phyloP scores from a whole-genome alignment of 768 basidiomycete genomes.

The Leccinum pellstonianum region DNA sequence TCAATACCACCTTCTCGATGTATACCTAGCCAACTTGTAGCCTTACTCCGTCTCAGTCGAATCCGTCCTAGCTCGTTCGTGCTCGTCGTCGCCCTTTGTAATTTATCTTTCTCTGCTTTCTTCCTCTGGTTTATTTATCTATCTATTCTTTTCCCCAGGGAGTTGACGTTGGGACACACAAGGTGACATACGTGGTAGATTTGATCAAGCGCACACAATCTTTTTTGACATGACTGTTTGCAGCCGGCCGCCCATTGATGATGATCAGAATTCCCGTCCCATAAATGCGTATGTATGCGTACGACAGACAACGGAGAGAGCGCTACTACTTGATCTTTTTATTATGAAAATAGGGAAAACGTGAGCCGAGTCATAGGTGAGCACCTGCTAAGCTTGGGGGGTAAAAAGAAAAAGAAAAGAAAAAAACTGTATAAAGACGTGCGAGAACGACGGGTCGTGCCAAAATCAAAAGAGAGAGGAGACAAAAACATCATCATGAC shows the following conservation, averaged over 20 bases:
- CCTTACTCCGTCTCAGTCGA: constrained; percentile 24
- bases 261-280: neutral
- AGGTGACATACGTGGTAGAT: neutral
- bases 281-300: constrained; percentile 1
- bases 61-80: neutral
- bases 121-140: neutral
- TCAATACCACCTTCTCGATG: constrained; percentile 26
- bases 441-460: neutral
- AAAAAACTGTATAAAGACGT: constrained; percentile 3
- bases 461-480: neutral
- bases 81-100: neutral
- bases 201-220: neutral
- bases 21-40: constrained; percentile 42
- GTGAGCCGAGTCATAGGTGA: constrained; percentile 11
- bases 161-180: neutral
- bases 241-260: neutral
- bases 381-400: constrained; percentile 2
- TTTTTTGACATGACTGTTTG: neutral
- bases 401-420: neutral
- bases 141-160: neutral
- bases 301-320: constrained; percentile 14
- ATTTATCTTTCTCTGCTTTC: neutral
- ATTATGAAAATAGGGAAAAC: neutral
- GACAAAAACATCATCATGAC: constrained; percentile 51
- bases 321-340: constrained; percentile 11